phyloP scores from a whole-genome alignment of 2,329 filamentous ascomycete genomes.

The Waltergamsia citrina region DNA sequence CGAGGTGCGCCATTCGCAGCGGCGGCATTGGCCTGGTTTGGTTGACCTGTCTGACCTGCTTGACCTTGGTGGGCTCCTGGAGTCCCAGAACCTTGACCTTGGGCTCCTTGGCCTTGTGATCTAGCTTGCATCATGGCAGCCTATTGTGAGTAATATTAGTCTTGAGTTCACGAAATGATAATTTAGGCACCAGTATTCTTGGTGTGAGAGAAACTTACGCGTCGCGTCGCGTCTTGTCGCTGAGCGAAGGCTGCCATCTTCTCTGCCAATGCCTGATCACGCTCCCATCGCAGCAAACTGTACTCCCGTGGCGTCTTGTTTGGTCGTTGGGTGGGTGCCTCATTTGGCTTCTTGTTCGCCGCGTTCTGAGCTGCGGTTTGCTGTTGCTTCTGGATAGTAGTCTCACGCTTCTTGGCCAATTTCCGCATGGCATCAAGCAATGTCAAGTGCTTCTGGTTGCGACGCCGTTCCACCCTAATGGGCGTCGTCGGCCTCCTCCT shows the following conservation, averaged over 20 bases:
- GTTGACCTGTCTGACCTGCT: background rate
- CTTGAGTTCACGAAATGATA: slow-evolving; percentile 3
- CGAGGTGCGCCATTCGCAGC: slow-evolving; percentile 11
- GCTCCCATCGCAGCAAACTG: slow-evolving; percentile 78
- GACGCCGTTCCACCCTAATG: slow-evolving; percentile 74
- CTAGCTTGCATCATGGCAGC: slow-evolving; percentile 36
- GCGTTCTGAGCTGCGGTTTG: slow-evolving; percentile 71
- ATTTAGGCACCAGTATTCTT: background rate
- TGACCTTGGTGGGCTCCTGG: slow-evolving; percentile 20
- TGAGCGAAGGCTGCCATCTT: slow-evolving; percentile 45
- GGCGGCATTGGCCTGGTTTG: slow-evolving; percentile 13
- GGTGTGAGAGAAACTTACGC: too few relatives aligned
- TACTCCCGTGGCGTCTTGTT: slow-evolving; percentile 81
- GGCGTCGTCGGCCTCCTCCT: slow-evolving; percentile 68
- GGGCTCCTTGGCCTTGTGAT: slow-evolving; percentile 27
- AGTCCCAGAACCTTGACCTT: slow-evolving; percentile 33
- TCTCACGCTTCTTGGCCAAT: slow-evolving; percentile 87
- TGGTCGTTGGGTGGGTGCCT: slow-evolving; percentile 39
- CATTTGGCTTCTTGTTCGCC: slow-evolving; percentile 69
- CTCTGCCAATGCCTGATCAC: slow-evolving; percentile 61
- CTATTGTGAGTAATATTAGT: too few relatives aligned
- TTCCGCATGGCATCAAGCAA: slow-evolving; percentile 94
- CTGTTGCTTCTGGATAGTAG: slow-evolving; percentile 75
- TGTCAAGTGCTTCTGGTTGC: slow-evolving; percentile 77
- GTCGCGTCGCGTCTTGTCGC: slow-evolving; percentile 50